Conservation (phyloP, 2,329 filamentous ascomycete genomes). For the Apiospora phragmitis region DNA sequence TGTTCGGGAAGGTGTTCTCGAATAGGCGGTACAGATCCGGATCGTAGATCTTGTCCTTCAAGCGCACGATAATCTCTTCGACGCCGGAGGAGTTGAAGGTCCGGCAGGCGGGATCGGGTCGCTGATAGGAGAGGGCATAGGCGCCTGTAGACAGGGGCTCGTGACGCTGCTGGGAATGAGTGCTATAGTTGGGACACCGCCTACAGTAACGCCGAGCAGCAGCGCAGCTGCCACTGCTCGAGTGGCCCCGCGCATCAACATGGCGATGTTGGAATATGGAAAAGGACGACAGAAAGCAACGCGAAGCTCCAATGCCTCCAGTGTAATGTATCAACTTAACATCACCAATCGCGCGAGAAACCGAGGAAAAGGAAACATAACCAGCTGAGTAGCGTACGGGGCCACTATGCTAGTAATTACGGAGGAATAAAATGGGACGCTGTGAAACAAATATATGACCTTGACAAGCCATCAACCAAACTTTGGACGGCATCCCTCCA, state of each 20-base stretch:
- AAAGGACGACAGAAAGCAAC: background rate
- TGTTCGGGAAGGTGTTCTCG: constrained; percentile 73
- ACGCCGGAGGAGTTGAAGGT: constrained; percentile 78
- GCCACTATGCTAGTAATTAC: background rate
- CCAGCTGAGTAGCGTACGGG: background rate
- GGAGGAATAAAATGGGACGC: background rate
- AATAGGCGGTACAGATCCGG: constrained; percentile 74
- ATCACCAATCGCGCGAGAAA: background rate
- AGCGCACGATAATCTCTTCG: constrained; percentile 71
- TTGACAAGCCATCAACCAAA: background rate
- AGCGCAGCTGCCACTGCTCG: background rate
- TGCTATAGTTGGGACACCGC: constrained; percentile 64
- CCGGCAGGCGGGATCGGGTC: constrained; percentile 73
- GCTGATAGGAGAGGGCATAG: constrained; percentile 76
- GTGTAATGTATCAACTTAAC: background rate
- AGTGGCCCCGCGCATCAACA: background rate
- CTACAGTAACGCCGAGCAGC: background rate
- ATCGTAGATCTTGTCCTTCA: constrained; percentile 71
- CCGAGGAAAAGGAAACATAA: background rate
- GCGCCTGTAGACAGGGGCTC: constrained; percentile 75
- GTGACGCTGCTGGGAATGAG: constrained; percentile 60
- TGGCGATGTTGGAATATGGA: background rate
- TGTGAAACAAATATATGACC: background rate
- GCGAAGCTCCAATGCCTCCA: background rate
- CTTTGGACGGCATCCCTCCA: background rate